phyloP scores from a whole-genome alignment of 2,329 filamentous ascomycete species.

The Elsinoe arachidis region DNA sequence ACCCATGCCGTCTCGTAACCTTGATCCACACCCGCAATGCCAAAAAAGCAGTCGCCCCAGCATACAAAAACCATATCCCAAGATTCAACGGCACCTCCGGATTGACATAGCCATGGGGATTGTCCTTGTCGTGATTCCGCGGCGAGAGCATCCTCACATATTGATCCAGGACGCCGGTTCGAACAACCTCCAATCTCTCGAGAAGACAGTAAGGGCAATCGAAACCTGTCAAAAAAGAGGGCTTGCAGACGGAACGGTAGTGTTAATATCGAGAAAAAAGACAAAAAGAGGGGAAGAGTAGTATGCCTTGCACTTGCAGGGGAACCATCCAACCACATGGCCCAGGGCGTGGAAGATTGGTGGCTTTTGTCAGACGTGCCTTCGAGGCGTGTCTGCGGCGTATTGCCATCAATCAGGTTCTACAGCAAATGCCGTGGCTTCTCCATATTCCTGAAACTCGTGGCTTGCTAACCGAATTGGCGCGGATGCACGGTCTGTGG shows the following conservation, averaged over 20 bases:
- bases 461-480: constrained; percentile 8
- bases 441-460: constrained; percentile 2
- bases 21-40: constrained; percentile 31
- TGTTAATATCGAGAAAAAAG: neutral
- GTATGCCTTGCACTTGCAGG: neutral
- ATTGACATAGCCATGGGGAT: constrained; percentile 24
- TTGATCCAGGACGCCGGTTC: constrained; percentile 1
- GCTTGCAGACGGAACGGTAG: neutral
- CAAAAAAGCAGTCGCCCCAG: constrained; percentile 30
- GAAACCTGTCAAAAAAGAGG: neutral
- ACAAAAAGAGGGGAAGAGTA: neutral
- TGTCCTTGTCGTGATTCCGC: neutral
- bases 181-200: neutral
- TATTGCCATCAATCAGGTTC: neutral
- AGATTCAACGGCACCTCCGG: constrained; percentile 30
- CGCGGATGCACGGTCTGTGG: neutral
- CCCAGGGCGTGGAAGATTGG: neutral
- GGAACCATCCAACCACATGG: neutral
- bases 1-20: constrained; percentile 29
- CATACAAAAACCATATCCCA: constrained; percentile 33
- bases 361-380: neutral
- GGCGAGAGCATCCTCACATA: constrained; percentile 4
- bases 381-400: too few relatives aligned
- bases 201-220: neutral
- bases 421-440: neutral